Evolutionary conservation across 108 stramenopile genomes (phyloP).

Genomic region (Seminavis robusta): DNA sequence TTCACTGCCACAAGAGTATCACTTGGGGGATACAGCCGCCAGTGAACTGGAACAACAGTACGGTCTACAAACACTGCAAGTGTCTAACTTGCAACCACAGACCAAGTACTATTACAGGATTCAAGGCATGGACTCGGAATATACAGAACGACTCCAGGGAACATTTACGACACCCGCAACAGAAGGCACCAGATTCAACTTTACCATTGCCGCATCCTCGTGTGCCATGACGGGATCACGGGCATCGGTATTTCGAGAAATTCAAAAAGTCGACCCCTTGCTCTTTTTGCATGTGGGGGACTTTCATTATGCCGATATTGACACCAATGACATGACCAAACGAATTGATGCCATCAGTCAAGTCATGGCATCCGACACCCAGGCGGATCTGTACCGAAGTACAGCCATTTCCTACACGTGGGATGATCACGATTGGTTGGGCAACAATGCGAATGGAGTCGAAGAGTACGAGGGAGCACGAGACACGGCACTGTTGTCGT

Average conservation of each 20-base stretch:
- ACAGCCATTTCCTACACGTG: conserved; percentile 46
- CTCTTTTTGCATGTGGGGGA: conserved; percentile 53
- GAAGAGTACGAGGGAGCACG: conserved; percentile 15
- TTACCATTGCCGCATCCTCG: conserved; percentile 42
- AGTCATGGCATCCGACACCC: conserved; percentile 44
- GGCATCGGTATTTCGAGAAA: conserved; percentile 22
- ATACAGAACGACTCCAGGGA: too few relatives aligned
- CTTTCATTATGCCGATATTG: conserved; percentile 55
- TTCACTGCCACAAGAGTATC: too few relatives aligned
- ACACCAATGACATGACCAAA: conserved; percentile 26
- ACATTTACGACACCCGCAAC: too few relatives aligned
- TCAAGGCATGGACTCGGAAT: too few relatives aligned
- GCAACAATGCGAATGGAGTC: conserved; percentile 20
- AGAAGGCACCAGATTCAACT: conserved; percentile 38
- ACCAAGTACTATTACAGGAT: too few relatives aligned
- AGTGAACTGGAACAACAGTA: too few relatives aligned
- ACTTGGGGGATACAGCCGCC: too few relatives aligned
- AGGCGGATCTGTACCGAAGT: conserved; percentile 32
- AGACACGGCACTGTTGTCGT: conserved; percentile 25
- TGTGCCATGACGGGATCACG: conserved; percentile 43
- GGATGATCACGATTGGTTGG: conserved; percentile 64
- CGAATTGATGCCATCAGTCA: conserved; percentile 40
- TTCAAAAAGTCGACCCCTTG: conserved; percentile 23
- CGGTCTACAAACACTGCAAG: too few relatives aligned
- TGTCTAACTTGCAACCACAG: too few relatives aligned